These are phyloP conservation scores for Neurospora intermedia DNA, from an alignment of 495 filamentous ascomycete species.

Conservation along the genomic window DNA sequence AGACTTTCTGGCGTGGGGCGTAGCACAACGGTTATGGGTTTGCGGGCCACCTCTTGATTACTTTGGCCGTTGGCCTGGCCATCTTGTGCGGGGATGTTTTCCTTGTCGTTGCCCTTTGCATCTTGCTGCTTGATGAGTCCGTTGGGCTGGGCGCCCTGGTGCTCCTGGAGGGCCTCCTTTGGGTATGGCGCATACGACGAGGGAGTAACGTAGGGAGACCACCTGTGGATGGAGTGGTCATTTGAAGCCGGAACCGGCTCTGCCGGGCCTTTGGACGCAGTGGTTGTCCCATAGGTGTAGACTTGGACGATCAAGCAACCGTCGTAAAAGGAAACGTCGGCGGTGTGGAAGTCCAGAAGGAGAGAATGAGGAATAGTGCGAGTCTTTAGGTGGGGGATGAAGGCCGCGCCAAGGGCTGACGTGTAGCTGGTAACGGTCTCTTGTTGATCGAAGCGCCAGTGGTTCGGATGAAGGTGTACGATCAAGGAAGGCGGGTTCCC, in stretches of 20 bases:
- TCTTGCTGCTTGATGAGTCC: constrained; percentile 21
- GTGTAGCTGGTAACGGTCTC: constrained; percentile 85
- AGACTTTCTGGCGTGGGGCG: constrained; percentile 70
- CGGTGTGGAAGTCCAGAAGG: constrained; percentile 46
- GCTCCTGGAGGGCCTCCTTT: constrained; percentile 37
- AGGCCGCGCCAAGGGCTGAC: constrained; percentile 68
- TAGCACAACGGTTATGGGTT: constrained; percentile 68
- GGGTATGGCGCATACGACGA: constrained; percentile 78
- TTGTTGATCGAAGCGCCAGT: constrained; percentile 91
- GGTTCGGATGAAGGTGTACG: constrained; percentile 70
- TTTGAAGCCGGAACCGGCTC: constrained; percentile 50
- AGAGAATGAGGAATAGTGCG: constrained; percentile 45
- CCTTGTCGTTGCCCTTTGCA: constrained; percentile 22
- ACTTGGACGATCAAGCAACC: constrained; percentile 90
- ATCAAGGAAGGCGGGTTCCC: constrained; percentile 71
- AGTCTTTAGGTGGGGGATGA: constrained; percentile 57
- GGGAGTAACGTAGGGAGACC: constrained; percentile 76
- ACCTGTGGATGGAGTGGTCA: constrained; percentile 83
- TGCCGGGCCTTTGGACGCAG: neutral
- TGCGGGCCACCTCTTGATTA: constrained; percentile 27
- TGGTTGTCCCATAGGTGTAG: constrained; percentile 49
- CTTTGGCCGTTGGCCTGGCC: constrained; percentile 36
- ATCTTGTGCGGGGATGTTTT: constrained; percentile 43
- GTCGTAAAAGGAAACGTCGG: constrained; percentile 79
- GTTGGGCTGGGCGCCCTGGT: constrained; percentile 13